These are phyloP conservation scores for Moricandia moricandioides DNA, from an alignment of 345 rosid species.

Conservation along the genomic window DNA sequence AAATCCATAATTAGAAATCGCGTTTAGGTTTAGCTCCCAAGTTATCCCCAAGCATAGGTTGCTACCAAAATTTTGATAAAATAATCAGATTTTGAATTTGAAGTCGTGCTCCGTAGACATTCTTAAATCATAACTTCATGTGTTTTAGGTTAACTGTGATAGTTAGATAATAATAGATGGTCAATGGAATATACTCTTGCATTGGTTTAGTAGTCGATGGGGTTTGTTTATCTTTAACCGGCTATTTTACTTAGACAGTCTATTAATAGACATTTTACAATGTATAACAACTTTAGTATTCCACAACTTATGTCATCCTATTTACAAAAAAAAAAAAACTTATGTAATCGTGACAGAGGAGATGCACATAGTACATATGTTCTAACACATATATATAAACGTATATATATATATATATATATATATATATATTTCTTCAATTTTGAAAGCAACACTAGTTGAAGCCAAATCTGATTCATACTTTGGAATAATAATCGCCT, in stretches of 20 bases:
- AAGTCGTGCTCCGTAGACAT: not conserved
- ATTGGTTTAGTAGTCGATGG: not conserved
- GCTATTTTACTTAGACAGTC: not conserved
- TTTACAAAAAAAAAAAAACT: not conserved
- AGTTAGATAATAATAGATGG: not conserved
- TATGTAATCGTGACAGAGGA: not conserved
- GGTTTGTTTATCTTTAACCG: not conserved
- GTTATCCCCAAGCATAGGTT: not conserved
- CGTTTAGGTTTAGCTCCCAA: not conserved
- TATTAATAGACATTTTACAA: not conserved
- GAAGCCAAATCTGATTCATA: not conserved
- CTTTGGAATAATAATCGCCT: not conserved
- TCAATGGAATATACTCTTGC: too few species aligned
- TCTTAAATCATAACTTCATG: not conserved
- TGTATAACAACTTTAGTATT: not conserved
- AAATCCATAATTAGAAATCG: conserved; percentile 3
- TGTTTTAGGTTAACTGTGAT: not conserved
- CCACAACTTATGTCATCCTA: not conserved
- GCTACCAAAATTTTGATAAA: not conserved
- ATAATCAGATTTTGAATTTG: not conserved
- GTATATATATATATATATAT: not conserved
- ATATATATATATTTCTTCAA: not conserved
- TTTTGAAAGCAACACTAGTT: not conserved
- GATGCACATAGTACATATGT: not conserved
- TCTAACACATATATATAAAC: not conserved